Evolutionary conservation across 495 filamentous ascomycete genomes (phyloP).

Genomic region (Geopyxis carbonaria): DNA sequence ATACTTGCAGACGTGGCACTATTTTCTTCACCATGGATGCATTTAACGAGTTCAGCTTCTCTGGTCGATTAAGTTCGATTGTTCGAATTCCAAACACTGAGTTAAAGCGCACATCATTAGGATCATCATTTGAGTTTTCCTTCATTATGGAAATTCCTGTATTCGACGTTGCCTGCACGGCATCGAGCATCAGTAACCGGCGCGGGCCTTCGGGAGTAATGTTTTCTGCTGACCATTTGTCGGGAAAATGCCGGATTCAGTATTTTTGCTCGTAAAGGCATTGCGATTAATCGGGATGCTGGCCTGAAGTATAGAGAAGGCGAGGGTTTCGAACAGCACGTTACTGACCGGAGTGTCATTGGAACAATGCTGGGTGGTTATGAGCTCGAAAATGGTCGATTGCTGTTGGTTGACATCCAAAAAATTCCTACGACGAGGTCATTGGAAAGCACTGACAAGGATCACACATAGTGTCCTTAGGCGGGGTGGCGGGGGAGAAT

Average conservation of each 20-base stretch:
- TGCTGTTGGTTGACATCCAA: too few relatives aligned
- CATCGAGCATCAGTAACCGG: too few relatives aligned
- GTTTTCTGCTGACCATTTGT: too few relatives aligned
- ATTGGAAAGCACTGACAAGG: too few relatives aligned
- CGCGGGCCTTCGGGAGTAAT: too few relatives aligned
- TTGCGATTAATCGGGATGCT: conserved; percentile 36
- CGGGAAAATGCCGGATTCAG: conserved; percentile 39
- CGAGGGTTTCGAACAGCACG: conserved; percentile 1
- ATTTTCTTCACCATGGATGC: conserved; percentile 92
- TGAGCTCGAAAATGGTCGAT: too few relatives aligned
- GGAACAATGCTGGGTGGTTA: too few relatives aligned
- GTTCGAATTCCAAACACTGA: conserved; percentile 74
- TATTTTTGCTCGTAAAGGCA: conserved; percentile 83
- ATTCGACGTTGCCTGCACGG: too few relatives aligned
- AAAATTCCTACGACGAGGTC: too few relatives aligned
- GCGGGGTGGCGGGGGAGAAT: too few relatives aligned
- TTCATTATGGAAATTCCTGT: conserved; percentile 30
- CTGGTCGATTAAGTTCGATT: conserved; percentile 84
- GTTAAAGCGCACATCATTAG: conserved; percentile 83
- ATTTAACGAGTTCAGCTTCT: conserved; percentile 78
- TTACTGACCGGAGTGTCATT: too few relatives aligned
- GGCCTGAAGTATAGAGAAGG: not conserved
- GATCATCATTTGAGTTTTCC: conserved; percentile 49
- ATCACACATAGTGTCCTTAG: too few relatives aligned
- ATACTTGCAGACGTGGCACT: conserved; percentile 54